Conservation (phyloP, 192 early-diverging fungal genomes). For the Coemansia sp. region DNA sequence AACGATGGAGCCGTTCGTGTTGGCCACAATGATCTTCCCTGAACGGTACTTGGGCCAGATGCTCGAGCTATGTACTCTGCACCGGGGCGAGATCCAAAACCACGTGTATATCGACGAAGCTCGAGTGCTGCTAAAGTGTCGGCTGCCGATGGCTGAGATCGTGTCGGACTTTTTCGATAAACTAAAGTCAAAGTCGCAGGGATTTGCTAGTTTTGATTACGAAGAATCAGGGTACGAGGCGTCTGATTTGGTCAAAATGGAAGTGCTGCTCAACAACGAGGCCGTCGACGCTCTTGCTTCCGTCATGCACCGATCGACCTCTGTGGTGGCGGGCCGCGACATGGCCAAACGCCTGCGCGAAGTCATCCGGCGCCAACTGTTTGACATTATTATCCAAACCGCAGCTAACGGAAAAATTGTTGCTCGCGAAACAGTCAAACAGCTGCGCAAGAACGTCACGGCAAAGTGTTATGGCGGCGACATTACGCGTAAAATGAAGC, state of each 20-base stretch:
- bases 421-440: constrained; percentile 80
- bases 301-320: constrained; percentile 75
- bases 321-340: constrained; percentile 70
- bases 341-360: constrained; percentile 80
- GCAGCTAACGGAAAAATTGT: constrained; percentile 80
- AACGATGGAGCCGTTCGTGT: constrained; percentile 87
- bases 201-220: constrained; percentile 87
- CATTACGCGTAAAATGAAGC: constrained; percentile 96
- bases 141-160: constrained; percentile 87
- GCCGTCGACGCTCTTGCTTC: constrained; percentile 90
- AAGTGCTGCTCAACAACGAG: constrained; percentile 85
- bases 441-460: constrained; percentile 91
- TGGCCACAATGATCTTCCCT: constrained; percentile 90
- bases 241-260: constrained; percentile 90
- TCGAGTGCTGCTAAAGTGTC: constrained; percentile 82
- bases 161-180: constrained; percentile 95
- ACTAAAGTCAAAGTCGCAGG: constrained; percentile 86
- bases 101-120: constrained; percentile 85
- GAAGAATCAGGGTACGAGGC: constrained; percentile 85
- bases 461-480: constrained; percentile 98
- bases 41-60: constrained; percentile 71
- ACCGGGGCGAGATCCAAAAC: constrained; percentile 80
- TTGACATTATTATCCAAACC: constrained; percentile 93
- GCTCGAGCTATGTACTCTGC: constrained; percentile 68
- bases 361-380: constrained; percentile 84